Percentiles rank a stretch among this genome's conserved stretches.
Evolutionary conservation across 2,329 filamentous ascomycete genomes (phyloP).

Genomic region (Tolypocladium paradoxum): DNA sequence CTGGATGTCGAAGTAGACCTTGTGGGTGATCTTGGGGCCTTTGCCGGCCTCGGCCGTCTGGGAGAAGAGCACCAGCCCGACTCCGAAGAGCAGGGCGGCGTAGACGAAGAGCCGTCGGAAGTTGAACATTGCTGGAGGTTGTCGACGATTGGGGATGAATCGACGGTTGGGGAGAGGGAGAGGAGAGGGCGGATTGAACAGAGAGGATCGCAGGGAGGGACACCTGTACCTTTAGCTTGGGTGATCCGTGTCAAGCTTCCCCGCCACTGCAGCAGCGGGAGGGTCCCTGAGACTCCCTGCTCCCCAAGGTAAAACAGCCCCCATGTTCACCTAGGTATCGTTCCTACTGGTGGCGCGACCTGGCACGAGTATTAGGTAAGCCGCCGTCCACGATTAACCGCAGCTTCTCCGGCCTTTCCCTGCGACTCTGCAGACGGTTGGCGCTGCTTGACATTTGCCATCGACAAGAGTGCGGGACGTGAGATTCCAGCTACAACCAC

Average conservation of each 20-base stretch:
- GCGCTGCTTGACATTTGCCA: neutral
- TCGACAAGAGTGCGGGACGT: neutral
- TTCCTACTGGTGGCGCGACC: neutral
- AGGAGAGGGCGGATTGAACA: neutral
- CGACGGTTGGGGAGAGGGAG: neutral
- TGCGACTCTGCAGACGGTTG: neutral
- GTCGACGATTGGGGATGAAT: slow-evolving; percentile 7
- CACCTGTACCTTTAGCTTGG: slow-evolving; percentile 8
- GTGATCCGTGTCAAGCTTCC: slow-evolving; percentile 8
- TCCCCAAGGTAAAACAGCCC: too few species aligned
- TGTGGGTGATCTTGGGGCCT: slow-evolving; percentile 91
- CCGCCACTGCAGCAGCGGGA: slow-evolving; percentile 1
- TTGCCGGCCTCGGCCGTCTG: slow-evolving; percentile 65
- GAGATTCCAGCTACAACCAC: neutral
- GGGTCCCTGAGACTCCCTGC: too few species aligned
- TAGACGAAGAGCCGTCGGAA: slow-evolving; percentile 61
- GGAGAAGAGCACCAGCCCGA: slow-evolving; percentile 64
- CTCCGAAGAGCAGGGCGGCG: slow-evolving; percentile 64
- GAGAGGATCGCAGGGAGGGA: slow-evolving; percentile 2
- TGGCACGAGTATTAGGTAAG: neutral
- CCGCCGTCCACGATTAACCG: slow-evolving; percentile 11
- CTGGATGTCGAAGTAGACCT: slow-evolving; percentile 81
- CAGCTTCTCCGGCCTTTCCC: slow-evolving; percentile 12
- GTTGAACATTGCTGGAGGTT: slow-evolving; percentile 55
- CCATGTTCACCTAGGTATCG: too few species aligned